Evolutionary conservation across 805 yeast species (phyloP).

Genomic region (Metschnikowia kunwiensis): DNA sequence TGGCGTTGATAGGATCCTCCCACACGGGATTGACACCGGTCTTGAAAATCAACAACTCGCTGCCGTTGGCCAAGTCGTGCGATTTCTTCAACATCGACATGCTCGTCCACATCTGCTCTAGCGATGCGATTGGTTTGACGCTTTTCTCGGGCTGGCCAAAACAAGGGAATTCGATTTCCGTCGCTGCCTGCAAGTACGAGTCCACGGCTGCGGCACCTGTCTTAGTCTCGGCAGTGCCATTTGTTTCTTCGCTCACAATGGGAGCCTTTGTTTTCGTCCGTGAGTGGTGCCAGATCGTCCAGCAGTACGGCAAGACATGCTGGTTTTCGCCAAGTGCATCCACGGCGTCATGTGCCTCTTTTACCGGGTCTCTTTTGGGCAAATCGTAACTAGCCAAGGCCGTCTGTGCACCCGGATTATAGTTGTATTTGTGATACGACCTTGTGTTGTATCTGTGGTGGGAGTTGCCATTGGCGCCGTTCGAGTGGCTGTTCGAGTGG

Average conservation of each 20-base stretch:
- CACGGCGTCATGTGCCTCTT: conserved; percentile 33
- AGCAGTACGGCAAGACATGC: conserved; percentile 45
- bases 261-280: conserved; percentile 24
- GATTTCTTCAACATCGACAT: conserved; percentile 39
- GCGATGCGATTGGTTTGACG: conserved; percentile 38
- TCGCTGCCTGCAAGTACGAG: conserved; percentile 46
- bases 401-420: conserved; percentile 3
- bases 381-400: conserved; percentile 20
- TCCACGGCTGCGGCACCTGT: conserved; percentile 34
- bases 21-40: conserved; percentile 61
- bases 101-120: conserved; percentile 54
- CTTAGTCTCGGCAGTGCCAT: conserved; percentile 14
- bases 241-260: conserved; percentile 15
- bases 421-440: conserved; percentile 6
- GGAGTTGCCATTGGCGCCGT: conserved; percentile 11
- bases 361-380: conserved; percentile 36
- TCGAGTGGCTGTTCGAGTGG: conserved; percentile 9
- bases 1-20: conserved; percentile 61
- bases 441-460: conserved; percentile 10
- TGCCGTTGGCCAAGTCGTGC: conserved; percentile 40
- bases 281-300: conserved; percentile 51
- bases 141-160: conserved; percentile 17
- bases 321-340: conserved; percentile 20
- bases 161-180: conserved; percentile 39
- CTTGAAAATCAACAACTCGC: conserved; percentile 57